Percentiles rank a stretch among this genome's conserved stretches.
Conservation (phyloP, 1,139 yeast genomes). For the Kodamaea anthophila region DNA sequence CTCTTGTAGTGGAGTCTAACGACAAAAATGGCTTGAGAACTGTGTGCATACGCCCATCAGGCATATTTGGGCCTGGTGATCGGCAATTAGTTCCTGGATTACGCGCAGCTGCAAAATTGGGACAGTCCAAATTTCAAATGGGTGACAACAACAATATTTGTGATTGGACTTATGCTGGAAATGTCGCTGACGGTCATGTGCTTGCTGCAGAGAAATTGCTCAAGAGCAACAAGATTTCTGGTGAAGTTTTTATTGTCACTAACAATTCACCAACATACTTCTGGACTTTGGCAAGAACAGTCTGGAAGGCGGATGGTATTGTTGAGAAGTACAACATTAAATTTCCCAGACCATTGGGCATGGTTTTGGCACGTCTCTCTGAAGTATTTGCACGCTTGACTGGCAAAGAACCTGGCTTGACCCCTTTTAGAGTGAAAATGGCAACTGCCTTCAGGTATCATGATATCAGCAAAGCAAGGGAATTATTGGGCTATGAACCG, state of each 20-base stretch:
- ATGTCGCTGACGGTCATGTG: constrained; percentile 95
- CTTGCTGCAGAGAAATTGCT: constrained; percentile 78
- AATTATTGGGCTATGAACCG: constrained; percentile 72
- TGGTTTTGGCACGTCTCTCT: constrained; percentile 72
- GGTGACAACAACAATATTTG: constrained; percentile 92
- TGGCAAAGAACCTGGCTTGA: constrained; percentile 88
- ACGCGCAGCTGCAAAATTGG: constrained; percentile 72
- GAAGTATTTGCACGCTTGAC: constrained; percentile 62
- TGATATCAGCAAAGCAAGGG: constrained; percentile 82
- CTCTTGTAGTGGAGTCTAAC: constrained; percentile 68
- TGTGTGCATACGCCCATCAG: constrained; percentile 91
- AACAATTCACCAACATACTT: constrained; percentile 94
- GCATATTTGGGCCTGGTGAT: constrained; percentile 98
- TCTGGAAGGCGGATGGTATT: constrained; percentile 95
- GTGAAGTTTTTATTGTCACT: constrained; percentile 85
- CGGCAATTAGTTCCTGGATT: constrained; percentile 93
- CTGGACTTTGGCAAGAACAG: constrained; percentile 95
- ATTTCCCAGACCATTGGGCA: constrained; percentile 66
- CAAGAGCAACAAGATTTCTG: constrained; percentile 49
- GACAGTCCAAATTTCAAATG: constrained; percentile 87
- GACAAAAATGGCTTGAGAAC: constrained; percentile 56
- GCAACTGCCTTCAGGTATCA: constrained; percentile 96
- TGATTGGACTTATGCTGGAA: constrained; percentile 99
- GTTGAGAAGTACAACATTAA: constrained; percentile 65
- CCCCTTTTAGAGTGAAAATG: constrained; percentile 90